These are phyloP conservation scores for Lachancea meyersii DNA, from an alignment of 805 yeast genomes.

Conservation along the genomic window DNA sequence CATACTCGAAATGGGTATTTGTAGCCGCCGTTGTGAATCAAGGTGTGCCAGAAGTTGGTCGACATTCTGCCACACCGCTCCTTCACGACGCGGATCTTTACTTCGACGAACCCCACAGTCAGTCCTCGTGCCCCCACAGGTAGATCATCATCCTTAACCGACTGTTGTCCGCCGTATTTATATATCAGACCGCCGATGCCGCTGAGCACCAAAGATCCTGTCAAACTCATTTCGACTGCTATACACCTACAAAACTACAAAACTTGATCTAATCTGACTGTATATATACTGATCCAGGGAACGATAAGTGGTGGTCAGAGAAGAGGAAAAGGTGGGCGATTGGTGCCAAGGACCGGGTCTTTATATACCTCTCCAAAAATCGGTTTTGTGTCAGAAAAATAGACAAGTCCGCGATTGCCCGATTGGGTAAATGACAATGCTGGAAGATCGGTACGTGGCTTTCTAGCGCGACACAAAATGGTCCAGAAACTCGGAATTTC, in stretches of 20 bases:
- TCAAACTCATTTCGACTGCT: slow-evolving; percentile 24
- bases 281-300: neutral
- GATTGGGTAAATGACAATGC: neutral
- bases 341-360: no score
- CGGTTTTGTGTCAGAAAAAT: neutral
- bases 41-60: slow-evolving; percentile 21
- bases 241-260: neutral
- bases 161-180: slow-evolving; percentile 25
- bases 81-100: slow-evolving; percentile 11
- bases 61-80: slow-evolving; percentile 11
- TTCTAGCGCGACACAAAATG: neutral
- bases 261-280: neutral
- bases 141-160: slow-evolving; percentile 17
- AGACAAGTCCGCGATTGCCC: neutral
- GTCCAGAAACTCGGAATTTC: no score
- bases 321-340: neutral
- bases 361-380: neutral
- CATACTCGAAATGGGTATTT: slow-evolving; percentile 11
- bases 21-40: slow-evolving; percentile 20
- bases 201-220: slow-evolving; percentile 26
- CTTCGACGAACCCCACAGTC: slow-evolving; percentile 14
- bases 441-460: neutral
- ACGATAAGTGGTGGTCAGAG: neutral
- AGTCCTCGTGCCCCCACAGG: slow-evolving; percentile 11
- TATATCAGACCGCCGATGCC: slow-evolving; percentile 27